Percentiles rank a stretch among this genome's conserved stretches.
Conservation (phyloP, 2,329 filamentous ascomycete species). For the Tolypocladium capitatum region DNA sequence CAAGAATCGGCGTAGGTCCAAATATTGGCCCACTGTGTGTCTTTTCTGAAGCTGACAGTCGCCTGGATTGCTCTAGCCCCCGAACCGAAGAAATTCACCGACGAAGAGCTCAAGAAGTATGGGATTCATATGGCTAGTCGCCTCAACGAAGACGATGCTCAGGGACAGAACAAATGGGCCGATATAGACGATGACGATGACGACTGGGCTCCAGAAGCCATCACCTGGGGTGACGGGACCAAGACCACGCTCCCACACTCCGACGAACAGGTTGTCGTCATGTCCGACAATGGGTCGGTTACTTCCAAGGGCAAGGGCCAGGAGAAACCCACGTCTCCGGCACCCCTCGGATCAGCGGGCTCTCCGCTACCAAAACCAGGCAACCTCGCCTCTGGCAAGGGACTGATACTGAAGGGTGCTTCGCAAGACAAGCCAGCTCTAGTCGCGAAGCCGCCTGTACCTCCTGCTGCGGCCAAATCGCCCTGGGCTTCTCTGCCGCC, state of each 20-base stretch:
- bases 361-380: constrained; percentile 31
- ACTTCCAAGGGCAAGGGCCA: constrained; percentile 9
- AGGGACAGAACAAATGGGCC: constrained; percentile 73
- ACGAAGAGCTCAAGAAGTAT: constrained; percentile 77
- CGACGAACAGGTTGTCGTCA: constrained; percentile 31
- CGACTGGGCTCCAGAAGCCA: constrained; percentile 73
- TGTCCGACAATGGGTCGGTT: constrained; percentile 13
- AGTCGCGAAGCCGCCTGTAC: constrained; percentile 56
- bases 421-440: constrained; percentile 57
- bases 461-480: constrained; percentile 65
- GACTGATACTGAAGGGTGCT: constrained; percentile 50
- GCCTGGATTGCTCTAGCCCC: constrained; percentile 40
- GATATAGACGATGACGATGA: constrained; percentile 84
- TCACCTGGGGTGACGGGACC: constrained; percentile 80
- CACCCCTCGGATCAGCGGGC: constrained; percentile 18
- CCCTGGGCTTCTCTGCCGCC: constrained; percentile 84
- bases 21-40: not conserved
- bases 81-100: constrained; percentile 70
- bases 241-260: constrained; percentile 60
- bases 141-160: constrained; percentile 59
- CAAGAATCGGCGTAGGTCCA: constrained; percentile 65
- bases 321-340: constrained; percentile 34
- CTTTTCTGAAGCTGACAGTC: constrained; percentile 6
- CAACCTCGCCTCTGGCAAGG: constrained; percentile 40
- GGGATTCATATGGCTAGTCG: constrained; percentile 76